Evolutionary conservation across 257 asterid species (phyloP), one percentile per base, ranked within the genome.

Genomic region (Nicotiana knightiana): DNA sequence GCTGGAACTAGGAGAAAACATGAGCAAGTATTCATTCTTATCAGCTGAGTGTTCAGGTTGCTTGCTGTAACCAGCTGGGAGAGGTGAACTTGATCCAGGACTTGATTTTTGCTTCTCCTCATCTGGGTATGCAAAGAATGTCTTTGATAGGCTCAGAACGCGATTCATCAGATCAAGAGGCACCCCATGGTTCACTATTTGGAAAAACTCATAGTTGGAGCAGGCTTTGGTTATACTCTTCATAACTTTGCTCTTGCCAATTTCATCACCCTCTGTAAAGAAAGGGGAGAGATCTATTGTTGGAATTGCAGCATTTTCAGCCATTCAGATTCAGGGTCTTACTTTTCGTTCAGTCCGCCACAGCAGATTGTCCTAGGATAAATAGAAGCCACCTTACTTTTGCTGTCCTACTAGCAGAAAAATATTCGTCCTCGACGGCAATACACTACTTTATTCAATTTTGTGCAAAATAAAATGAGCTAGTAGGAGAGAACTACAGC

Each of bases 51-150:
- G 80, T 24, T 77, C 86, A 39, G 90, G 89, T 76, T 87, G 89
- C 88, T 84, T 89, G 76, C 81, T 81, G 13, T 89, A 89, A 68
- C 92, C 93, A 0, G 88, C 91, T 17, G 89, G 93, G 15, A 89
- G 80, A 67, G 91, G 91, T 33, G 86, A 85, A 4, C 73, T 83
- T 18, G 85, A 15, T 61, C 61, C 7, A 8, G 86, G 83, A 6
- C 70, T 53, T 46, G 73, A 85, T 63, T 87, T 81, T 43, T 85
- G 66, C 88, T 91, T 91, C 85, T 85, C 90, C 39, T 86, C 89
- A 37, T 77, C 87, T 2, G 92, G 66, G 70, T 79, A 71, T 11
- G n/a, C 85, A 32, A 91, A 88, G 82, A 79, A 91, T 16, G 80
- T 24, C 85, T 77, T 73, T 1, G 88, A 75, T 6, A 85, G 90